A percentile compares a stretch with the other conserved stretches of the same genome.
Evolutionary conservation across 1,139 yeast species (phyloP).

Genomic region (Candida sanyaensis): DNA sequence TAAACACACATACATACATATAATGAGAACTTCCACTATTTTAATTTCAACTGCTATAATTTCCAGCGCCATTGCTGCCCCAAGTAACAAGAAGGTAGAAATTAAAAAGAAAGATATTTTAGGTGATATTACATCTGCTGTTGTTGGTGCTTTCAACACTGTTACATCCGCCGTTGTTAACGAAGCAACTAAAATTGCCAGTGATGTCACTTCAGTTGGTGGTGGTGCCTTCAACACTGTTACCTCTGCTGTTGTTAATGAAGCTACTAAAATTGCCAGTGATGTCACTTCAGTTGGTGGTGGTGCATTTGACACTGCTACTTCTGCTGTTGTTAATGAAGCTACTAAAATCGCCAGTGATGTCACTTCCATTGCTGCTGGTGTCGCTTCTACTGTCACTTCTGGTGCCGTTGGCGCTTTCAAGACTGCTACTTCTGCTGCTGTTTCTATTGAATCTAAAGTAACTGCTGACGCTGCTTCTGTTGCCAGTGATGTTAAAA

Average conservation of each 20-base stretch:
- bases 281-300: constrained; percentile 1
- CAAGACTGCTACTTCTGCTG: constrained; percentile 1
- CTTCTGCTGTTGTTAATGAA: constrained; percentile 7
- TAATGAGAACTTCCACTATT: constrained; percentile 5
- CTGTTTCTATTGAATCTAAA: background rate
- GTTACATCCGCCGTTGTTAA: no score
- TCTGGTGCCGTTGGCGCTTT: constrained; percentile 4
- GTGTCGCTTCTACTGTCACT: constrained; percentile 1
- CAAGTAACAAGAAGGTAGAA: background rate
- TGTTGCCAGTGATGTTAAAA: background rate
- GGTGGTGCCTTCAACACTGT: no score
- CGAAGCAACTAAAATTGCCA: no score
- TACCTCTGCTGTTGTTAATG: constrained; percentile 4
- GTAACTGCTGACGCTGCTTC: background rate
- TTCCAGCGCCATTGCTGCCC: constrained; percentile 3
- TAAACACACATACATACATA: background rate
- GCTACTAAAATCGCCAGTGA: constrained; percentile 1
- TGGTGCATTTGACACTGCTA: constrained; percentile 2
- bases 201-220: no score
- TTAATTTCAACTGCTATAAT: constrained; percentile 1
- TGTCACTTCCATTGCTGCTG: constrained; percentile 6
- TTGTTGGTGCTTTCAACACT: background rate
- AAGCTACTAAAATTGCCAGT: constrained; percentile 1
- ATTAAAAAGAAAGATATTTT: background rate
- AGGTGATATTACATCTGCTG: constrained; percentile 4